phyloP scores from a whole-genome alignment of 1,139 yeast genomes.

The Kurtzmaniella natalensis region DNA sequence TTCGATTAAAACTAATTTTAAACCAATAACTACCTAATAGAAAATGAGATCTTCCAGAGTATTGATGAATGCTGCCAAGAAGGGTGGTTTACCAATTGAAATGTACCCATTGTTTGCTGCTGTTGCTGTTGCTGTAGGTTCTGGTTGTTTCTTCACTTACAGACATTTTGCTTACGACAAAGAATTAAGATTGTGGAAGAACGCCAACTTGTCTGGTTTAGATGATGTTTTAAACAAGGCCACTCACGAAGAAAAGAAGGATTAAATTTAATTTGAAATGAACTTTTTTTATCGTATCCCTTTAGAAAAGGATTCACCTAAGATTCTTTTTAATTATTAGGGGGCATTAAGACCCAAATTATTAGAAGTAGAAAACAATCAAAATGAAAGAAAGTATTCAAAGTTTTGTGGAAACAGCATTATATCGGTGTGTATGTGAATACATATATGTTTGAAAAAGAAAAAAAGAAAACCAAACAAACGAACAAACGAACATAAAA shows the following conservation, averaged over 20 bases:
- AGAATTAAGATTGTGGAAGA: constrained; percentile 67
- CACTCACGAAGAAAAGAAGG: constrained; percentile 28
- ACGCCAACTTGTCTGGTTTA: constrained; percentile 54
- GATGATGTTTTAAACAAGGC: constrained; percentile 54
- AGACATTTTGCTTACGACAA: constrained; percentile 67
- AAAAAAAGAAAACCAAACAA: no score
- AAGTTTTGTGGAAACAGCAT: constrained; percentile 2
- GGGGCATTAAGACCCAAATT: no score
- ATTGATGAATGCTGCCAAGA: constrained; percentile 47
- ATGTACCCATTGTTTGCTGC: constrained; percentile 68
- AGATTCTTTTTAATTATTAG: no score
- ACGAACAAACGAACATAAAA: not conserved
- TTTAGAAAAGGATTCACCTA: no score
- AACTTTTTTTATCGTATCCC: no score
- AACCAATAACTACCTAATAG: constrained; percentile 1
- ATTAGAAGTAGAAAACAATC: no score
- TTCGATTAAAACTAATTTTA: constrained; percentile 1
- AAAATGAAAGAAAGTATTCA: no score
- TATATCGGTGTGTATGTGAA: not conserved
- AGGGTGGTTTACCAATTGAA: constrained; percentile 59
- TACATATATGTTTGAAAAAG: constrained; percentile 1
- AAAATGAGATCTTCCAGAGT: constrained; percentile 55
- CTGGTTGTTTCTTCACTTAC: constrained; percentile 66
- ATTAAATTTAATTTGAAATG: constrained; percentile 1
- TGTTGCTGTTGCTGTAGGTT: constrained; percentile 58